Percentiles rank a stretch among this genome's conserved stretches.
phyloP scores from a whole-genome alignment of 2,329 filamentous ascomycete species.

The Arthroderma uncinatum region DNA sequence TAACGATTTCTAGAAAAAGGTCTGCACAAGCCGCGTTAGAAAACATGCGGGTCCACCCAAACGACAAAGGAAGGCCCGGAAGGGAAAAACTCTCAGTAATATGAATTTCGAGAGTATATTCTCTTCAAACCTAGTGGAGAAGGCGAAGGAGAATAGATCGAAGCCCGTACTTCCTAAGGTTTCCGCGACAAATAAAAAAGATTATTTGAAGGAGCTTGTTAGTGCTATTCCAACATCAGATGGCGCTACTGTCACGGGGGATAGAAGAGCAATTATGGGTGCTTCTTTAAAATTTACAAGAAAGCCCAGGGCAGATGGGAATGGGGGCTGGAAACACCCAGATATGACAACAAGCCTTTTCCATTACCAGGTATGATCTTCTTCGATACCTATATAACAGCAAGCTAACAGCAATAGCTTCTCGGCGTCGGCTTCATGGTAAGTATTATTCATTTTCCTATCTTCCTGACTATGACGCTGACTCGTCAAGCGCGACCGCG shows the following conservation, averaged over 20 bases:
- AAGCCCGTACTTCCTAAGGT: conserved; percentile 20
- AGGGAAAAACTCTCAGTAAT: neutral
- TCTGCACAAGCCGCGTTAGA: too few species aligned
- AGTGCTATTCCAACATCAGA: conserved; percentile 22
- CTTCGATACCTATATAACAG: neutral
- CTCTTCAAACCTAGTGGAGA: conserved; percentile 8
- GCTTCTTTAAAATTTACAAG: conserved; percentile 23
- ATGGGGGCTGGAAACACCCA: conserved; percentile 24
- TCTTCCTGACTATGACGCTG: neutral
- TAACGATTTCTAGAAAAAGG: too few species aligned
- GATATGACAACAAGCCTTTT: conserved; percentile 26
- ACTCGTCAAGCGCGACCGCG: conserved; percentile 23
- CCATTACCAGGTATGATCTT: conserved; percentile 25
- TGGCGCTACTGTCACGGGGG: conserved; percentile 18
- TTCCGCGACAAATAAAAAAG: conserved; percentile 18
- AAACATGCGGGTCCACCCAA: neutral
- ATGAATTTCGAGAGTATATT: conserved; percentile 12
- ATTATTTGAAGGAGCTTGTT: conserved; percentile 26
- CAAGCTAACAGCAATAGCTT: conserved; percentile 18
- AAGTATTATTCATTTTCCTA: conserved; percentile 5
- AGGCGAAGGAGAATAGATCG: conserved; percentile 17
- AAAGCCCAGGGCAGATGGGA: conserved; percentile 20
- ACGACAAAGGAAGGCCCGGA: neutral
- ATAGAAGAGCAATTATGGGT: conserved; percentile 19
- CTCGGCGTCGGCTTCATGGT: conserved; percentile 27